Evolutionary conservation across 306 rosid genomes (phyloP), one percentile per base, ranked within the genome.

Genomic region (Lagenaria siceraria): DNA sequence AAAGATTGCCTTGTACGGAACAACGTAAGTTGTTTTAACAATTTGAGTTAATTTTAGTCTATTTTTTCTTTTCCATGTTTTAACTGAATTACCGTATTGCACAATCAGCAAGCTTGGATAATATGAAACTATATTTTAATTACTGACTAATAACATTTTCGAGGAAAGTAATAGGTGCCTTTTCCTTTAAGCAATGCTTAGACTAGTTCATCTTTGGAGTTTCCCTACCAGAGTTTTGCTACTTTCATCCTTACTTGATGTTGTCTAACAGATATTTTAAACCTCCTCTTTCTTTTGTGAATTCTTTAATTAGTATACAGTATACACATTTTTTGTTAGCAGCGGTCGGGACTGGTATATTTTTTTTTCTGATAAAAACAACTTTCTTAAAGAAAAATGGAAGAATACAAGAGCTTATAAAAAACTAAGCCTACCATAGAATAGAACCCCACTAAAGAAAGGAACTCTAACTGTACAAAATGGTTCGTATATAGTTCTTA

Each of bases 1-100:
- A 72, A 95, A 95, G 87, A 90, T 95, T 79, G 77, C 82, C 43
- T 89, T 95, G 78, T 81, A 84, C 18, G 99, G 99, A 59, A 62
- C 97, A 82, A 95, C 99, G 99, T 95, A 84, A 89, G 99, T 82
- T 80, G 80, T 71, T 36, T 21, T n/a, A 21, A 35, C 18, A 43
- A 25, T 46, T 70, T 7, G 40, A 46, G 76, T 49, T 49, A 49
- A 25, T 22, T 72, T 51, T 24, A 24, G 25, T 43, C 76, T 17
- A 17, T 72, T 24, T 40, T 65, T 21, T 27, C 10, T 18, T 61
- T 36, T 38, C 43, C 10, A 71, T 46, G 56, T 56, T 18, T 22
- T 49, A 10, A 48, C 35, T 70, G 76, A 70, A 46, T 46, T 25
- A 72, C 56, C 17, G 5, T 14, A 70, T 70, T 22, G 14, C 22